These are phyloP conservation scores for Paraurostyla sp. DNA, from an alignment of 73 alveolate species.

Conservation along the genomic window DNA sequence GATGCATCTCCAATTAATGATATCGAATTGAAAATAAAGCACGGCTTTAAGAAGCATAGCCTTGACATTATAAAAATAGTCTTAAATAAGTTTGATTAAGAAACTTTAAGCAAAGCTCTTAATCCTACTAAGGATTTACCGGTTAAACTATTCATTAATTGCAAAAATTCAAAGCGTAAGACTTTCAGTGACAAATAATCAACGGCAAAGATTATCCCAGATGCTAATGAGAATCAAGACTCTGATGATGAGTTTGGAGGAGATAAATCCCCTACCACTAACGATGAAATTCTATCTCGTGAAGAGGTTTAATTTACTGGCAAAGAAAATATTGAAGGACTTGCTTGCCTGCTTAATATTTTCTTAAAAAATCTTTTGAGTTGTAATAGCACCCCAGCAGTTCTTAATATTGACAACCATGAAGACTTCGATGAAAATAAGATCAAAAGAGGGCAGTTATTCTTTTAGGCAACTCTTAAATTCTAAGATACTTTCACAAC, in stretches of 20 bases:
- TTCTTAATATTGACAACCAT: constrained; percentile 55
- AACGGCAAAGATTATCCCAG: constrained; percentile 3
- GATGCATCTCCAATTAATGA: constrained; percentile 27
- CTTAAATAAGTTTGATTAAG: constrained; percentile 54
- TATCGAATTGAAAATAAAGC: constrained; percentile 16
- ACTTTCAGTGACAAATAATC: neutral
- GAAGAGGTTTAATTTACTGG: constrained; percentile 60
- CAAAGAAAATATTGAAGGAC: constrained; percentile 60
- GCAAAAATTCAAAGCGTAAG: constrained; percentile 38
- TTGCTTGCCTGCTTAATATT: constrained; percentile 45
- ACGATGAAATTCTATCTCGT: neutral
- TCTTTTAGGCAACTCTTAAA: constrained; percentile 22
- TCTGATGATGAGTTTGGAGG: constrained; percentile 37
- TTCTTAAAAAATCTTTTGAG: neutral
- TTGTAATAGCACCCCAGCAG: constrained; percentile 4
- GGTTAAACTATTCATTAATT: constrained; percentile 44
- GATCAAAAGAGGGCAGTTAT: constrained; percentile 14
- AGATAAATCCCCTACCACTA: neutral
- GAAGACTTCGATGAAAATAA: constrained; percentile 5
- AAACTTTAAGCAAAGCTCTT: neutral
- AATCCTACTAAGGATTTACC: neutral
- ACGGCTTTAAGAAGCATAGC: neutral
- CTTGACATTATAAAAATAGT: constrained; percentile 35
- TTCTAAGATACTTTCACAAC: constrained; percentile 57
- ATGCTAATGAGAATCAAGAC: constrained; percentile 1